phyloP scores from a whole-genome alignment of 2,329 filamentous ascomycete genomes.

The Aspergillus sp. region DNA sequence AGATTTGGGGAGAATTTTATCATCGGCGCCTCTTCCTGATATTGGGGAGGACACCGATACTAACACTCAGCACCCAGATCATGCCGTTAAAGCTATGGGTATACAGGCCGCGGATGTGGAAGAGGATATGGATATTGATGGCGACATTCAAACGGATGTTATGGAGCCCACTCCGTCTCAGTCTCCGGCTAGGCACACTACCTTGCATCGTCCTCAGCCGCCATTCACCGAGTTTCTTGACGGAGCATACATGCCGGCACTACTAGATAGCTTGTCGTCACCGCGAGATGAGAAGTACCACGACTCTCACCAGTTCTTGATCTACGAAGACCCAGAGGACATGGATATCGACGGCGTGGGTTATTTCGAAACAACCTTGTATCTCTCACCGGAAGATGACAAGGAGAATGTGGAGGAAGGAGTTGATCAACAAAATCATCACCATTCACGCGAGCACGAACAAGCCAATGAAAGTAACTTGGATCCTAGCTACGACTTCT shows the following conservation, averaged over 20 bases:
- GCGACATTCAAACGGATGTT: background rate
- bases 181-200: background rate
- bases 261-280: background rate
- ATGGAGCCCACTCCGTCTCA: background rate
- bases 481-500: background rate
- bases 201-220: background rate
- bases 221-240: background rate
- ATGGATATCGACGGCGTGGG: slow-evolving; percentile 4
- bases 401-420: slow-evolving; percentile 19
- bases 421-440: background rate
- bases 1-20: background rate
- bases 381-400: slow-evolving; percentile 14
- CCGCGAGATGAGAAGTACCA: background rate
- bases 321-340: slow-evolving; percentile 21
- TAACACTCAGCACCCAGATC: background rate
- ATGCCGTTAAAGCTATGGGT: background rate
- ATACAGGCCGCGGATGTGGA: background rate
- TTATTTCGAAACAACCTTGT: background rate
- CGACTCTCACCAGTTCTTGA: slow-evolving; percentile 11
- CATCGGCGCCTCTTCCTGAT: background rate
- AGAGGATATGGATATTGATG: background rate
- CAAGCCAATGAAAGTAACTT: background rate
- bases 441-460: background rate
- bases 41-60: background rate
- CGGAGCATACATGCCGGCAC: background rate